These are phyloP conservation scores for Royoungia palumana DNA, from an alignment of 768 basidiomycete genomes.

Conservation along the genomic window DNA sequence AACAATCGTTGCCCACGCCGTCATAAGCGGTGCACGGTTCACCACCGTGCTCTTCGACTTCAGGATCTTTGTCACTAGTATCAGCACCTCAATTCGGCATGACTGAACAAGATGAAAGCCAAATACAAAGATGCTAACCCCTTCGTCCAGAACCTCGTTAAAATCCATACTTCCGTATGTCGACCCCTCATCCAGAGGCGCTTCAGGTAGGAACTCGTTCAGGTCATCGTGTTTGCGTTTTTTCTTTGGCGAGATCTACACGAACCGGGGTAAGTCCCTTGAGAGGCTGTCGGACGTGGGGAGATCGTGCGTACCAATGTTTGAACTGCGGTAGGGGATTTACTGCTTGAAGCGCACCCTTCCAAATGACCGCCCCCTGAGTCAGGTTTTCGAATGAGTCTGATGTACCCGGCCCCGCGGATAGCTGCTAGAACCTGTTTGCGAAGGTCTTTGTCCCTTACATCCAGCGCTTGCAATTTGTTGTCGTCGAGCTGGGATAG, in stretches of 20 bases:
- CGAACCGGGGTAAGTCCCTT: background rate
- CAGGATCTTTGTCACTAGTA: constrained; percentile 46
- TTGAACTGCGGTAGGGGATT: constrained; percentile 24
- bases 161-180: constrained; percentile 61
- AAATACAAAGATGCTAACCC: constrained; percentile 39
- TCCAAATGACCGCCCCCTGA: constrained; percentile 1
- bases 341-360: constrained; percentile 6
- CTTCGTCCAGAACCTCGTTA: constrained; percentile 67
- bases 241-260: constrained; percentile 49
- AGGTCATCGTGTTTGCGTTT: constrained; percentile 42
- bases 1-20: constrained; percentile 86
- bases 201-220: constrained; percentile 59
- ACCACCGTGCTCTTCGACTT: constrained; percentile 59
- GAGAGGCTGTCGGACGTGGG: background rate
- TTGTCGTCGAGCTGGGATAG: constrained; percentile 57
- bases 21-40: constrained; percentile 94
- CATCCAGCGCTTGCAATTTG: constrained; percentile 54
- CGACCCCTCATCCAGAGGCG: constrained; percentile 48
- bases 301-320: constrained; percentile 26
- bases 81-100: constrained; percentile 1
- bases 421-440: constrained; percentile 57
- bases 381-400: constrained; percentile 14
- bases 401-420: constrained; percentile 59
- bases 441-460: constrained; percentile 64
- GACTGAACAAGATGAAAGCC: background rate